Percentiles rank a stretch among this genome's conserved stretches.
These are phyloP conservation scores for Amylocarpus encephaloides DNA, from an alignment of 2,329 filamentous ascomycete genomes.

Conservation along the genomic window DNA sequence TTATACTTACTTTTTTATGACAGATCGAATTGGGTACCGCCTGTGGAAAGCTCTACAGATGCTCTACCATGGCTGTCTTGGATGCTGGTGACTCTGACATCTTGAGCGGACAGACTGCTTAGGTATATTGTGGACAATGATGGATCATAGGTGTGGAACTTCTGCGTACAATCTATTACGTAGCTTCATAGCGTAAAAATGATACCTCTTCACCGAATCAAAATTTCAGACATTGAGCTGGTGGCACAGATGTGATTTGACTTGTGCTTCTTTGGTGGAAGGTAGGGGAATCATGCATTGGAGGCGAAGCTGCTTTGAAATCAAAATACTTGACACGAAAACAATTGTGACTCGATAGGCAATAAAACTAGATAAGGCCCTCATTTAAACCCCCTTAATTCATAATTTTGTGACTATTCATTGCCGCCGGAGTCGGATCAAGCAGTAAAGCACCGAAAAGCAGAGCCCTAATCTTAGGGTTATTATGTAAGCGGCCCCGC, in stretches of 20 bases:
- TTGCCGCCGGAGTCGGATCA: too few relatives aligned
- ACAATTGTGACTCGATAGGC: too few relatives aligned
- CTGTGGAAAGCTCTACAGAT: slow-evolving; percentile 98
- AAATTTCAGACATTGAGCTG: neutral
- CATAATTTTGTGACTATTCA: too few relatives aligned
- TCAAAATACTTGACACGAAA: neutral
- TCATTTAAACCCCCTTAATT: too few relatives aligned
- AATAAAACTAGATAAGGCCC: too few relatives aligned
- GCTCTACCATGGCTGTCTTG: slow-evolving; percentile 93
- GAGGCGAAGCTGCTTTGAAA: neutral
- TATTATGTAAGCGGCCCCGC: neutral
- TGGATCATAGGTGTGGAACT: slow-evolving; percentile 1
- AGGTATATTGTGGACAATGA: slow-evolving; percentile 31
- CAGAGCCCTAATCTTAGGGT: too few relatives aligned
- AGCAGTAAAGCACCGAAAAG: neutral
- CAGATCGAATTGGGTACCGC: slow-evolving; percentile 98
- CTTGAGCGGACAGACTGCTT: slow-evolving; percentile 68
- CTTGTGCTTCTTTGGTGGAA: too few relatives aligned
- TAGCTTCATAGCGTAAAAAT: slow-evolving; percentile 23
- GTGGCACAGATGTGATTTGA: too few relatives aligned
- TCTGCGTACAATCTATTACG: slow-evolving; percentile 1
- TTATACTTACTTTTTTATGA: slow-evolving; percentile 48
- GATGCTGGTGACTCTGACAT: slow-evolving; percentile 99
- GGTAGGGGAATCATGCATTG: too few relatives aligned
- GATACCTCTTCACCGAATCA: slow-evolving; percentile 13